A percentile compares a stretch with the other conserved stretches of the same genome.
Evolutionary conservation across 148 eudicot species (phyloP).

Genomic region (Spergularia marina): DNA sequence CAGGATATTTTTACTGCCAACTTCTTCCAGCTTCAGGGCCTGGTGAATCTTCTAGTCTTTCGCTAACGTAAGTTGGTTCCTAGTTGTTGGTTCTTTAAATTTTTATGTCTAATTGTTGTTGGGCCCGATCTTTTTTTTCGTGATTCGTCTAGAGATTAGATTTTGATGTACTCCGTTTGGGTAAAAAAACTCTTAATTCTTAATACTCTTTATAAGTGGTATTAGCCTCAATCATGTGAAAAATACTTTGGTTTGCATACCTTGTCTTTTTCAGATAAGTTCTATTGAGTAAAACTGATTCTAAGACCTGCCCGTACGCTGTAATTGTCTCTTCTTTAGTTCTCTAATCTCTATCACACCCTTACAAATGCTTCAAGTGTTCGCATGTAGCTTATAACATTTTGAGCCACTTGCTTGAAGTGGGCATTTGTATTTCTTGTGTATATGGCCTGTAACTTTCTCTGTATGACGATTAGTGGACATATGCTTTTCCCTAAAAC

Average conservation of each 20-base stretch:
- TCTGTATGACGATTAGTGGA: too few species aligned
- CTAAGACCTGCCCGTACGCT: not conserved
- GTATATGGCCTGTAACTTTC: too few species aligned
- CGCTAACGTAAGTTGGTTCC: constrained; percentile 48
- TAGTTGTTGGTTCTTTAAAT: not conserved
- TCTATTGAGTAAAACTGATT: not conserved
- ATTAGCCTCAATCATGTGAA: not conserved
- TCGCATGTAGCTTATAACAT: too few species aligned
- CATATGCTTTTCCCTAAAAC: too few species aligned
- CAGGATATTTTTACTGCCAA: constrained; percentile 78
- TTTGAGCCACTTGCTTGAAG: too few species aligned
- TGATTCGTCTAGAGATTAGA: not conserved
- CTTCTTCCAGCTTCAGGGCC: constrained; percentile 41
- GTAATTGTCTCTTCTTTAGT: not conserved
- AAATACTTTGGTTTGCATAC: not conserved
- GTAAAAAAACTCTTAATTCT: not conserved
- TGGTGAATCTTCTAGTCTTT: constrained; percentile 35
- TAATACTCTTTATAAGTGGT: not conserved
- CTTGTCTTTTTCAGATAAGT: not conserved
- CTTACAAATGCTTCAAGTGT: too few species aligned
- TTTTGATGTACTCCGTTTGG: not conserved
- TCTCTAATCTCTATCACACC: too few species aligned
- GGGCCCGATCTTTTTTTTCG: not conserved
- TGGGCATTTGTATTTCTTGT: too few species aligned
- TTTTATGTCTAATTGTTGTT: not conserved